Evolutionary conservation across 768 basidiomycete species (phyloP), one percentile per base, ranked within the genome.

Genomic region (Termitomyces sp.): DNA sequence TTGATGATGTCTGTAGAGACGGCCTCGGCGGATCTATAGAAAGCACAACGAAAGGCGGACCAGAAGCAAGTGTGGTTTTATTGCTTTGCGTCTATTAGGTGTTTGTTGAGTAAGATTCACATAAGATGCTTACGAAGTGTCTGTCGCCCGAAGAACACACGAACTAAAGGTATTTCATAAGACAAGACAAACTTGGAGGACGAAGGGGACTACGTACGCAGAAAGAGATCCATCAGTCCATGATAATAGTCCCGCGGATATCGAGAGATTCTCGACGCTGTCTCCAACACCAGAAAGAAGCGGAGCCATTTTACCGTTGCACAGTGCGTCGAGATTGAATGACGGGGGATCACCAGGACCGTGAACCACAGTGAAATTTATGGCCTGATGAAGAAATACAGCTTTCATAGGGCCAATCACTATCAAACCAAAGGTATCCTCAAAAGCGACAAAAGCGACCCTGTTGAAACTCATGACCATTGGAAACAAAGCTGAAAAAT

Each of bases 311-410:
- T 50, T 40, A 14, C 43, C 37, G 35, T 60, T 56, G 47, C 59
- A 60, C n/a, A 56, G 3, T 1, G 50, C 55, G 8, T 53, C 14
- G 1, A 60, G 14, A 23, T 60, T 49, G 51, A 56, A 60, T 8
- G 23, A 12, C 8, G 46, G 5, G 10, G 59, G 59, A 31, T 53
- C 59, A 3, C 42, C 21, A 26, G 54, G 40, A 47, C 21, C 14
- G 0, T n/a, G 9, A 35, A 42, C 19, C 54, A 51, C 53, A 43
- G 41, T 45, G 55, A 60, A 15, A 38, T 44, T 56, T 2, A 60
- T 6, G 14, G 11, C 42, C n/a, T 47, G 37, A 26, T 48, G 19
- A 19, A 10, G 11, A 30, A 28, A 53, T 42, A 40, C 8, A 23
- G 55, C 28, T 2, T n/a, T 19, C 3, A 15, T 21, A 12, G 51